Conservation (phyloP, 2,329 filamentous ascomycete genomes). For the Fusarium sp. region DNA sequence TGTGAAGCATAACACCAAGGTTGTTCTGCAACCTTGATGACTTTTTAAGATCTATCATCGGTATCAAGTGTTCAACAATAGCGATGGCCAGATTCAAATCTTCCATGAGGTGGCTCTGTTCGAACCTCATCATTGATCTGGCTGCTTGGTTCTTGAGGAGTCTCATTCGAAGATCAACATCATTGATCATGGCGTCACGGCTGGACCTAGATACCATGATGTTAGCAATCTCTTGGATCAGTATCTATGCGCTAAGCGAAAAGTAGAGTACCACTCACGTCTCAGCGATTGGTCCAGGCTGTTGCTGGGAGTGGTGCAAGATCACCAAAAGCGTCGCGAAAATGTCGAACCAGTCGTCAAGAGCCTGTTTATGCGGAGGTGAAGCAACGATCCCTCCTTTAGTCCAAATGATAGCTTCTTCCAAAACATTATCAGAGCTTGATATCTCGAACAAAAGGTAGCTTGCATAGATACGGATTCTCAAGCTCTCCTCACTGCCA, state of each 20-base stretch:
- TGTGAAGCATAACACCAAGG: background rate
- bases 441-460: background rate
- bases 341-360: background rate
- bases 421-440: background rate
- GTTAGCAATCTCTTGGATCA: background rate
- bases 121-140: background rate
- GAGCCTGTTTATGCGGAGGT: background rate
- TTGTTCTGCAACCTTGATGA: background rate
- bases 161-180: background rate
- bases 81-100: background rate
- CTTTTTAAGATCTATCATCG: accelerated
- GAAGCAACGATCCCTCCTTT: background rate
- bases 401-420: background rate
- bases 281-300: accelerated
- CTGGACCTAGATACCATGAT: background rate
- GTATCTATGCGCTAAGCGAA: background rate
- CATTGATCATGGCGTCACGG: background rate
- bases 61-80: background rate
- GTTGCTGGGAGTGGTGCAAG: background rate
- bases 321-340: background rate
- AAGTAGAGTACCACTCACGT: background rate
- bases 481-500: too few species aligned
- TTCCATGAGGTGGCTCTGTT: background rate
- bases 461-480: background rate
- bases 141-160: background rate